Evolutionary conservation across 352 stramenopile genomes (phyloP).

Genomic region (Phytopythium ostracodes): DNA sequence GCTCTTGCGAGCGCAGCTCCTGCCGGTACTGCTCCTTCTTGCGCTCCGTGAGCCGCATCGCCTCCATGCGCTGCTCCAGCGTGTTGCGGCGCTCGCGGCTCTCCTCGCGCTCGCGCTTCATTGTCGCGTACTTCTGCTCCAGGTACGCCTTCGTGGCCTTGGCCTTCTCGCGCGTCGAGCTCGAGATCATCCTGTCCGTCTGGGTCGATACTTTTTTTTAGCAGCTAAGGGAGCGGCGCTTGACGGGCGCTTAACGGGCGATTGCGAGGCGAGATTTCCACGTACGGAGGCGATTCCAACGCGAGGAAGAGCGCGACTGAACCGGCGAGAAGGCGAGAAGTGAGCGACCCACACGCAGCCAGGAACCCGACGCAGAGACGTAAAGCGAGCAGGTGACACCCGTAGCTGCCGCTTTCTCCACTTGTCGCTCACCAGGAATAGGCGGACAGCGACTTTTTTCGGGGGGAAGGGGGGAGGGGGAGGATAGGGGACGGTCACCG

Average conservation of each 20-base stretch:
- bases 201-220: background rate
- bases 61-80: slow-evolving; percentile 82
- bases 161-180: slow-evolving; percentile 83
- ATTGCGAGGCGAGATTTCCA: background rate
- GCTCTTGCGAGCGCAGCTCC: slow-evolving; percentile 68
- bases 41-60: slow-evolving; percentile 66
- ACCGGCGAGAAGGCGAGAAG: background rate
- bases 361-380: background rate
- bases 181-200: slow-evolving; percentile 60
- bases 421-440: background rate
- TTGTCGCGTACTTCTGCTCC: slow-evolving; percentile 87
- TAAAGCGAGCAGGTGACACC: background rate
- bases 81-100: slow-evolving; percentile 67
- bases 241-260: background rate
- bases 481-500: background rate
- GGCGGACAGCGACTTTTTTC: background rate
- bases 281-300: background rate
- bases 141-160: slow-evolving; percentile 86
- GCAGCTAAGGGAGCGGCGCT: too few relatives aligned
- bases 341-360: background rate
- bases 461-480: background rate
- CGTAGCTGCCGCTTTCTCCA: background rate
- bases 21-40: slow-evolving; percentile 81
- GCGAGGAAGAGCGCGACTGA: background rate
- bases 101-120: slow-evolving; percentile 87